Conservation (phyloP, 2,329 filamentous ascomycete genomes). For the Blumeria hordei region DNA sequence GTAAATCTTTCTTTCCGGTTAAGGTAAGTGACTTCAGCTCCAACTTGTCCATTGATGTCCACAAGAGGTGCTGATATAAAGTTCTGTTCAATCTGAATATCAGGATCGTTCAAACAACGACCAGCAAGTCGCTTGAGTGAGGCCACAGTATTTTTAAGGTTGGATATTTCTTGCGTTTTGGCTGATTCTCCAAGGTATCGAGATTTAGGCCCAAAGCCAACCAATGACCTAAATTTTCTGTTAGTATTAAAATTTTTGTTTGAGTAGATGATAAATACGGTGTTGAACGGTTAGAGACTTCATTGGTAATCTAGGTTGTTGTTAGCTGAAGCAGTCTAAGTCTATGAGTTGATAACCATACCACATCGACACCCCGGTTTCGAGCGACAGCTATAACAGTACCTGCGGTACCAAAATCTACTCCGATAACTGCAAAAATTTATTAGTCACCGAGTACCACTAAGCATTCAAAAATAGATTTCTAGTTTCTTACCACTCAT, state of each 20-base stretch:
- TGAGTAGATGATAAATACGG: constrained; percentile 43
- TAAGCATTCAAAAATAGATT: constrained; percentile 1
- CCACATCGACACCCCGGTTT: constrained; percentile 97
- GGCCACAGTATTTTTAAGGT: constrained; percentile 95
- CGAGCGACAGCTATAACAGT: constrained; percentile 93
- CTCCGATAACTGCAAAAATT: constrained; percentile 12
- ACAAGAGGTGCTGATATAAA: constrained; percentile 68
- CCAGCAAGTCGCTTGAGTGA: constrained; percentile 83
- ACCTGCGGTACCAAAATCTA: constrained; percentile 86
- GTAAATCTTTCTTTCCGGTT: constrained; percentile 91
- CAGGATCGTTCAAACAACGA: constrained; percentile 67
- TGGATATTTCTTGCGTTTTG: constrained; percentile 97
- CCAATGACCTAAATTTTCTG: constrained; percentile 42
- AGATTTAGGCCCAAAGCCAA: constrained; percentile 83
- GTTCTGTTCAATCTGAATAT: constrained; percentile 79
- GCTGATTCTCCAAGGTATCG: constrained; percentile 87
- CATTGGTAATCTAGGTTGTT: constrained; percentile 63
- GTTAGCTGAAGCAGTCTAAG: too few species aligned
- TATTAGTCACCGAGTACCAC: constrained; percentile 5
- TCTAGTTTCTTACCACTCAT: constrained; percentile 5
- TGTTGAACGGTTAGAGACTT: constrained; percentile 93
- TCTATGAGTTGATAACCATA: constrained; percentile 26
- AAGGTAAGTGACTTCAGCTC: constrained; percentile 77
- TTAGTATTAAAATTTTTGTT: constrained; percentile 3
- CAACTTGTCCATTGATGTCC: constrained; percentile 82